Conservation (phyloP, 2,329 filamentous ascomycete species). For the Aspergillus ochraceoroseus region DNA sequence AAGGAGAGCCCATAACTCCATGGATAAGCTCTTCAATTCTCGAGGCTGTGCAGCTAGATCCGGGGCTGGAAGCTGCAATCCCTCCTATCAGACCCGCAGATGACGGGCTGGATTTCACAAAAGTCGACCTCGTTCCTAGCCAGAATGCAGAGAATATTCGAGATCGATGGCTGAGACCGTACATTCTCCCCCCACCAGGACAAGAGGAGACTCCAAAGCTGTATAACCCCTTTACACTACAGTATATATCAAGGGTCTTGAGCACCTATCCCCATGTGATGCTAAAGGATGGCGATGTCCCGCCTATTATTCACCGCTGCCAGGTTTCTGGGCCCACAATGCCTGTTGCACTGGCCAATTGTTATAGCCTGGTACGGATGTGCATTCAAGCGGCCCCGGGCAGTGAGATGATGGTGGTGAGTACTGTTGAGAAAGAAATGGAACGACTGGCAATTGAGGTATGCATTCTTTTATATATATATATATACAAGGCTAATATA, state of each 20-base stretch:
- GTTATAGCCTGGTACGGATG: constrained; percentile 28
- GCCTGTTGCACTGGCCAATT: constrained; percentile 23
- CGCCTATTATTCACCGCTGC: constrained; percentile 27
- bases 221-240: constrained; percentile 22
- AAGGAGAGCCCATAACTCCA: too few relatives aligned
- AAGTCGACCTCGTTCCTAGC: neutral
- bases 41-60: neutral
- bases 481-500: neutral
- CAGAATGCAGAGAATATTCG: constrained; percentile 20
- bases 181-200: constrained; percentile 18
- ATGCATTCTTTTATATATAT: neutral
- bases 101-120: neutral
- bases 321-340: constrained; percentile 16
- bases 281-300: constrained; percentile 15
- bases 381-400: constrained; percentile 26
- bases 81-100: neutral
- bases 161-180: constrained; percentile 28
- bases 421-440: constrained; percentile 27
- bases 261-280: constrained; percentile 25
- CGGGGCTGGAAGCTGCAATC: neutral
- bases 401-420: constrained; percentile 25
- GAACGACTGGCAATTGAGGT: constrained; percentile 11
- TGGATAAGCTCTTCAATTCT: neutral
- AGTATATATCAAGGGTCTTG: constrained; percentile 25
- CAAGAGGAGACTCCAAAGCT: constrained; percentile 22